Percentiles rank a stretch among this genome's conserved stretches.
These are phyloP conservation scores for Exophiala dermatitidis DNA, from an alignment of 2,329 filamentous ascomycete species.

Conservation along the genomic window DNA sequence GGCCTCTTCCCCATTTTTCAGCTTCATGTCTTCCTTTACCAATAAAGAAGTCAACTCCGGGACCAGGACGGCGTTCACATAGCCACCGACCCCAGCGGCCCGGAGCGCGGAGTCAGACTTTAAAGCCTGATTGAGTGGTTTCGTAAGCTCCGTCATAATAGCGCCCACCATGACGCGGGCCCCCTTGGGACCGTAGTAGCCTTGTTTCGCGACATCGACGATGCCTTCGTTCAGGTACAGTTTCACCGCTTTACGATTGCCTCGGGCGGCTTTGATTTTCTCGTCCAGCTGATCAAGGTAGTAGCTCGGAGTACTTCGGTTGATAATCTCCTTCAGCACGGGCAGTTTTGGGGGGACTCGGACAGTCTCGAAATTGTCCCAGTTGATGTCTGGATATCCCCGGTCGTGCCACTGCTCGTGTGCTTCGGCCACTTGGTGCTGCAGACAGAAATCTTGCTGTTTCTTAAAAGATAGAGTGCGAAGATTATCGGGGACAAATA, in stretches of 20 bases:
- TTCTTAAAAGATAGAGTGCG: slow-evolving; percentile 18
- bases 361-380: slow-evolving; percentile 58
- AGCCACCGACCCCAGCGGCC: slow-evolving; percentile 58
- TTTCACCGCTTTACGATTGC: slow-evolving; percentile 36
- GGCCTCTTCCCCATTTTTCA: slow-evolving; percentile 35
- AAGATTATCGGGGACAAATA: slow-evolving; percentile 18
- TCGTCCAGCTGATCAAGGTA: slow-evolving; percentile 53
- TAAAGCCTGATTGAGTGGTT: slow-evolving; percentile 55
- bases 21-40: slow-evolving; percentile 53
- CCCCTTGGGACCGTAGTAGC: slow-evolving; percentile 77
- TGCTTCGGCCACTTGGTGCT: slow-evolving; percentile 22
- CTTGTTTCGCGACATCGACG: slow-evolving; percentile 56
- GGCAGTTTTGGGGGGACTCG: slow-evolving; percentile 42
- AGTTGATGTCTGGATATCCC: slow-evolving; percentile 66
- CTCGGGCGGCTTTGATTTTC: slow-evolving; percentile 16
- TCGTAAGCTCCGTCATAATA: slow-evolving; percentile 28
- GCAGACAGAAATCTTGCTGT: slow-evolving; percentile 24
- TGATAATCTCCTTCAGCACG: slow-evolving; percentile 54
- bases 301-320: slow-evolving; percentile 49
- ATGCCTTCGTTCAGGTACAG: slow-evolving; percentile 38
- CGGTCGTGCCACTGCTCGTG: slow-evolving; percentile 40
- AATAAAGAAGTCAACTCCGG: slow-evolving; percentile 57
- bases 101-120: slow-evolving; percentile 60
- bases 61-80: slow-evolving; percentile 68
- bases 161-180: slow-evolving; percentile 57